A percentile compares a stretch with the other conserved stretches of the same genome.
These are phyloP conservation scores for Tetrastigma voinierianum DNA, from an alignment of 164 flowering plant genomes.

Conservation along the genomic window DNA sequence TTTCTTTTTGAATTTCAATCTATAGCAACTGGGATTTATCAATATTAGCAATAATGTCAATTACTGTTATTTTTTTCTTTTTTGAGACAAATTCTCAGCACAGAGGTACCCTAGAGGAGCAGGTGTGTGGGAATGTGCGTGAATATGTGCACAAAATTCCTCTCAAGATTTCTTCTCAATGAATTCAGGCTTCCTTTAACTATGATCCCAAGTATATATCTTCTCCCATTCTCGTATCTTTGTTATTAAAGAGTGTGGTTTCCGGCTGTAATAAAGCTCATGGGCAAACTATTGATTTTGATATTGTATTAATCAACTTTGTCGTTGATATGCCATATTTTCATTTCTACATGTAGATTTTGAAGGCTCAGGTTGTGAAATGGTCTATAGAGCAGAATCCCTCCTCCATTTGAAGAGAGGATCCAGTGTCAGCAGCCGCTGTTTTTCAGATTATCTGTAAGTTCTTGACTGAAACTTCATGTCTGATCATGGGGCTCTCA, in stretches of 20 bases:
- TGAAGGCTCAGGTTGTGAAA: conserved; percentile 98
- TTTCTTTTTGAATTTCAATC: too few species aligned
- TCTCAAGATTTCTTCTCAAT: conserved; percentile 95
- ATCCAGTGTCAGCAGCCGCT: conserved; percentile 77
- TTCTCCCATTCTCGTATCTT: too few species aligned
- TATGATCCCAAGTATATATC: conserved; percentile 80
- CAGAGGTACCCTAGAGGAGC: conserved; percentile 98
- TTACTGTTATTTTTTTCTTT: background rate
- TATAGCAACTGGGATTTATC: too few species aligned
- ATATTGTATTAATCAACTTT: background rate
- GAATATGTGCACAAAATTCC: conserved; percentile 98
- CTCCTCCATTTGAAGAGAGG: conserved; percentile 82
- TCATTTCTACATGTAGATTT: conserved; percentile 51
- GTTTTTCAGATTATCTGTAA: conserved; percentile 69
- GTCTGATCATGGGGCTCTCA: background rate
- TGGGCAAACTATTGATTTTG: background rate
- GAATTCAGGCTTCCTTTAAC: conserved; percentile 97
- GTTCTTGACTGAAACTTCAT: conserved; percentile 16
- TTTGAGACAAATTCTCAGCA: background rate
- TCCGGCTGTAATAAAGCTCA: background rate
- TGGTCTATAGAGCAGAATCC: conserved; percentile 89
- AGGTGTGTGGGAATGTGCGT: conserved; percentile 98
- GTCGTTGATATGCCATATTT: background rate
- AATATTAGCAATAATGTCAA: too few species aligned
- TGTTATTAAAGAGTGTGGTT: background rate